These are phyloP conservation scores for Sclerotinia nivalis DNA, from an alignment of 2,329 filamentous ascomycete genomes.

Conservation along the genomic window DNA sequence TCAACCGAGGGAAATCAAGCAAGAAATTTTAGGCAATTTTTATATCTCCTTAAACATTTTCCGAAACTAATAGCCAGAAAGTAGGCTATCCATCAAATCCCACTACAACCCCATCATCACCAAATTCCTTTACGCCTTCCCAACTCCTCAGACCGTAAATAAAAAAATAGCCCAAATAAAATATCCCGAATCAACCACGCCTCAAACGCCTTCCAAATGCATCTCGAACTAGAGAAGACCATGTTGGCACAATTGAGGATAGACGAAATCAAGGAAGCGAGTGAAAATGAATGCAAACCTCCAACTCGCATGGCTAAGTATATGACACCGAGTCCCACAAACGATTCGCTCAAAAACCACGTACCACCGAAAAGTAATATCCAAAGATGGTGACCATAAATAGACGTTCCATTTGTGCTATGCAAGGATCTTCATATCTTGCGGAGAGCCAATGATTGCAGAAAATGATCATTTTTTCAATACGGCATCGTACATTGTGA, in stretches of 20 bases:
- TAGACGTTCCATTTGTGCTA: background rate
- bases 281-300: slow-evolving; percentile 4
- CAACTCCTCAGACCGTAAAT: background rate
- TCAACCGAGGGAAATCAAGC: background rate
- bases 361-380: slow-evolving; percentile 3
- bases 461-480: slow-evolving; percentile 58
- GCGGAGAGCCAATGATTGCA: background rate
- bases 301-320: background rate
- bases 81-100: background rate
- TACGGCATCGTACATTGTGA: slow-evolving; percentile 76
- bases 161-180: slow-evolving; percentile 6
- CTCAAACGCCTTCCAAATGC: slow-evolving; percentile 23
- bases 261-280: slow-evolving; percentile 18
- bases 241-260: slow-evolving; percentile 24
- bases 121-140: background rate
- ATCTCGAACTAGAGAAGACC: slow-evolving; percentile 22
- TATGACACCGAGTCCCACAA: background rate
- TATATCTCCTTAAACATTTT: background rate
- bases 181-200: slow-evolving; percentile 15
- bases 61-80: background rate
- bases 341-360: background rate
- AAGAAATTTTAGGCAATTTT: background rate
- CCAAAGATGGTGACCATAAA: background rate
- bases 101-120: background rate
- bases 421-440: background rate